These are phyloP conservation scores for Talaromyces verruculosus DNA, from an alignment of 2,329 filamentous ascomycete genomes.

Conservation along the genomic window DNA sequence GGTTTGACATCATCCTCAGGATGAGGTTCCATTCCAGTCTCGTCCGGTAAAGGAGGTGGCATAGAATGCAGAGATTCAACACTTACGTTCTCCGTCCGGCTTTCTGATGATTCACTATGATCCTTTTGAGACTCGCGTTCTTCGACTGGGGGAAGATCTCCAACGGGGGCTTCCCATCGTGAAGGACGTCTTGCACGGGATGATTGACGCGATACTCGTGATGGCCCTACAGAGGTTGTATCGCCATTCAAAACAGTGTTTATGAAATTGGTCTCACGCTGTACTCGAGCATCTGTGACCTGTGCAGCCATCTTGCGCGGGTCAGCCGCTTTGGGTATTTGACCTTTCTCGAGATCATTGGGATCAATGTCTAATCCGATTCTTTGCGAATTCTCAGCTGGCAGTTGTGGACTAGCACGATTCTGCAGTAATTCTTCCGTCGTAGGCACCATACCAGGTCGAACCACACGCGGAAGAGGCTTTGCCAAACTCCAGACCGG, in stretches of 20 bases:
- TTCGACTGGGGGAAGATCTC: constrained; percentile 28
- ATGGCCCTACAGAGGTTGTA: constrained; percentile 18
- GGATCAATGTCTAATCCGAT: constrained; percentile 42
- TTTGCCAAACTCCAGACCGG: constrained; percentile 57
- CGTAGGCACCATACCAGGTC: constrained; percentile 55
- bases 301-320: constrained; percentile 46
- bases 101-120: constrained; percentile 9
- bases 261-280: constrained; percentile 44
- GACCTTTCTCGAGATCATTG: constrained; percentile 46
- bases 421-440: constrained; percentile 40
- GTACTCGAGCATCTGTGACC: constrained; percentile 44
- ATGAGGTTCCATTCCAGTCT: constrained; percentile 21
- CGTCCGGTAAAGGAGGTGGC: constrained; percentile 25
- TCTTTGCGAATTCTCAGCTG: constrained; percentile 35
- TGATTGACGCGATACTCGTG: constrained; percentile 29
- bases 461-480: constrained; percentile 55
- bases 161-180: constrained; percentile 20
- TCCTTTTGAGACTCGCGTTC: constrained; percentile 27
- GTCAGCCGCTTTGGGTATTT: constrained; percentile 40
- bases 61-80: constrained; percentile 29
- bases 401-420: constrained; percentile 32
- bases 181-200: constrained; percentile 27
- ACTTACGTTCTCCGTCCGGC: constrained; percentile 20
- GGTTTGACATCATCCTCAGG: constrained; percentile 18
- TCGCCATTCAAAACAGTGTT: constrained; percentile 37